phyloP scores from a whole-genome alignment of 768 basidiomycete species.

The Serendipita sp. region DNA sequence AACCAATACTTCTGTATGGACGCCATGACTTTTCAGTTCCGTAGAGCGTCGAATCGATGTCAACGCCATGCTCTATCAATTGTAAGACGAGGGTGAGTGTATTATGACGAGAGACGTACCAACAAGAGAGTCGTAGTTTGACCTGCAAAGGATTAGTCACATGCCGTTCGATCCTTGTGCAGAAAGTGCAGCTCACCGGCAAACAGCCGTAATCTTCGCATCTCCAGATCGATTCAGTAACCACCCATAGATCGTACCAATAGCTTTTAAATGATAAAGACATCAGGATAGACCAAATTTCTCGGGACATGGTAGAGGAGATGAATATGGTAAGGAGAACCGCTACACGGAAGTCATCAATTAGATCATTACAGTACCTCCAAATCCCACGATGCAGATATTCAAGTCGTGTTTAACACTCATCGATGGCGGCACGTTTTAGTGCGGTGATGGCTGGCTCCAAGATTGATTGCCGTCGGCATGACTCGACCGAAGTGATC shows the following conservation, averaged over 20 bases:
- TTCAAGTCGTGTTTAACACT: background rate
- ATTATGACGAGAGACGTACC: background rate
- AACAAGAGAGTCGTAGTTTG: background rate
- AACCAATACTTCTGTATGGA: conserved; percentile 9
- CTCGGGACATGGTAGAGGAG: background rate
- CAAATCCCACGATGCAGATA: conserved; percentile 12
- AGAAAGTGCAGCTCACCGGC: conserved; percentile 15
- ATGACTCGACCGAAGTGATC: too few relatives aligned
- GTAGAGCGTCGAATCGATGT: conserved; percentile 7
- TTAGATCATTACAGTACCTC: conserved; percentile 8
- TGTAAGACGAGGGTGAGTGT: background rate
- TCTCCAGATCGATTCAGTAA: conserved; percentile 15
- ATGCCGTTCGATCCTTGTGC: conserved; percentile 5
- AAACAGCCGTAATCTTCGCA: conserved; percentile 18
- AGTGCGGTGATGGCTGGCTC: too few relatives aligned
- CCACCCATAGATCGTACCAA: conserved; percentile 19
- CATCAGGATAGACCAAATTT: background rate
- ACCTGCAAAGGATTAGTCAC: conserved; percentile 7
- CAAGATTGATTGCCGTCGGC: too few relatives aligned
- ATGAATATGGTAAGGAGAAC: background rate
- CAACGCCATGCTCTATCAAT: conserved; percentile 6
- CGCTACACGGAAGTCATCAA: background rate
- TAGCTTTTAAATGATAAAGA: conserved; percentile 12
- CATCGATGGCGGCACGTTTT: too few relatives aligned
- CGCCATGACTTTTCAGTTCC: conserved; percentile 10